Evolutionary conservation across 2,329 filamentous ascomycete genomes (phyloP).

Genomic region (Claviceps digitariae): DNA sequence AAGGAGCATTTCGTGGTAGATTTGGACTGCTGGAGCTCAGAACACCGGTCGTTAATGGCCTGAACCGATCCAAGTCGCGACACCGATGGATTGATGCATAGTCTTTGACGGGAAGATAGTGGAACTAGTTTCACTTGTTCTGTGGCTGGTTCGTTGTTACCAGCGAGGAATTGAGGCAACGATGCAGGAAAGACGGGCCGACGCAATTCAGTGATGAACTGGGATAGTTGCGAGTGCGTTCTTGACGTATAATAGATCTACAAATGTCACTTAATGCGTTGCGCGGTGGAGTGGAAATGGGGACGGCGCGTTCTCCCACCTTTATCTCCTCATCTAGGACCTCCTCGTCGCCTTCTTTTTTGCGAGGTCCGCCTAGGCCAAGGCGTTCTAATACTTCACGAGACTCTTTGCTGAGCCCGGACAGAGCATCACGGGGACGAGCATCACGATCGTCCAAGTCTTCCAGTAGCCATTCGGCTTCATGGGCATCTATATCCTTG

Average conservation of each 20-base stretch:
- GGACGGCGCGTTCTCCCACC: constrained; percentile 23
- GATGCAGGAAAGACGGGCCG: constrained; percentile 67
- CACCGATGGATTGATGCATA: constrained; percentile 82
- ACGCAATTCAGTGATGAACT: constrained; percentile 73
- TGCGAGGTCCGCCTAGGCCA: constrained; percentile 28
- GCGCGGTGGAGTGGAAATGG: neutral
- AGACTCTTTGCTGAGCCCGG: constrained; percentile 60
- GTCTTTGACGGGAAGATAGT: constrained; percentile 71
- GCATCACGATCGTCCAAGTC: constrained; percentile 43
- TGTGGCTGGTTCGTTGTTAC: constrained; percentile 12
- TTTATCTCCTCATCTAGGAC: constrained; percentile 55
- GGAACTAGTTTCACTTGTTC: constrained; percentile 62
- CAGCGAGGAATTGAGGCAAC: constrained; percentile 32
- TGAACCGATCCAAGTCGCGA: constrained; percentile 54
- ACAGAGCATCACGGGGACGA: constrained; percentile 25
- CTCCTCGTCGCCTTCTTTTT: constrained; percentile 25
- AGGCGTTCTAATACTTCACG: constrained; percentile 58
- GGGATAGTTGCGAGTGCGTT: constrained; percentile 82
- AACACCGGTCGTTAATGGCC: constrained; percentile 85
- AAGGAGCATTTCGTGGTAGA: constrained; percentile 53
- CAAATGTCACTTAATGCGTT: constrained; percentile 15
- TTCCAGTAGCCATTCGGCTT: constrained; percentile 61
- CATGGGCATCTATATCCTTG: constrained; percentile 31
- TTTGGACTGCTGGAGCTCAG: constrained; percentile 70
- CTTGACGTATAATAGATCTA: constrained; percentile 82